Evolutionary conservation across 2,329 filamentous ascomycete genomes (phyloP), one percentile per base, ranked within the genome.

Genomic region (Pyrenochaeta sp.): DNA sequence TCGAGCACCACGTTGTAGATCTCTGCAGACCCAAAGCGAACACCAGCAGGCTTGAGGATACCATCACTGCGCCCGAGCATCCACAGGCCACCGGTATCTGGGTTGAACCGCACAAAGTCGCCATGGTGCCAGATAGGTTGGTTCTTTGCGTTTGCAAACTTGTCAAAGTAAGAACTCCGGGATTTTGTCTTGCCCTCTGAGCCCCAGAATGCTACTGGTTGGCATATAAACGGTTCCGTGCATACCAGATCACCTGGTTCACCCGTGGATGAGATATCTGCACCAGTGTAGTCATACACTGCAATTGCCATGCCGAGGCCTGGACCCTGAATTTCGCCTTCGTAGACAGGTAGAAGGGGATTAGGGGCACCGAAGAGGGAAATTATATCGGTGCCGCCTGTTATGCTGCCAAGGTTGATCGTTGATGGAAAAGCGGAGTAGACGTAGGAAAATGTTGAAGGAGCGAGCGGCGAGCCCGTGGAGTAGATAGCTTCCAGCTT

Each of bases 61-160:
- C 95, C 95, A 69, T 99, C 94, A 50, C 91, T 95, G 27, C 94
- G 86, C 2, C 95, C 94, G 0, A 98, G 85, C 94, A 98, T 98
- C 65, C 92, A 84, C 9, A 98, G 80, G 0, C 93, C 92, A 12
- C 91, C 89, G 0, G 91, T 95, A 15, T 80, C 72, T 0, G 88
- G 85, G 67, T 93, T 90, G 72, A 90, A 81, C 24, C 85, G 82
- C 34, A 97, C 87, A 73, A 97, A 98, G 78, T 99, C 95, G 30
- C 94, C 94, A 72, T 99, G 94, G 73, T 97, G 93, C 95, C 95
- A 98, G 13, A 92, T 84, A 1, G 81, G 73, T n/a, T 73, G 59
- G 0, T 62, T 62, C 4, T 65, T 55, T 6, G 62, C 58, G 1
- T 82, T 81, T 0, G 84, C 80, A 74, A 97, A 98, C 6, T 88